These are phyloP conservation scores for Euphorbia schlechtendalii DNA, from an alignment of 441 rosid genomes.

Conservation along the genomic window DNA sequence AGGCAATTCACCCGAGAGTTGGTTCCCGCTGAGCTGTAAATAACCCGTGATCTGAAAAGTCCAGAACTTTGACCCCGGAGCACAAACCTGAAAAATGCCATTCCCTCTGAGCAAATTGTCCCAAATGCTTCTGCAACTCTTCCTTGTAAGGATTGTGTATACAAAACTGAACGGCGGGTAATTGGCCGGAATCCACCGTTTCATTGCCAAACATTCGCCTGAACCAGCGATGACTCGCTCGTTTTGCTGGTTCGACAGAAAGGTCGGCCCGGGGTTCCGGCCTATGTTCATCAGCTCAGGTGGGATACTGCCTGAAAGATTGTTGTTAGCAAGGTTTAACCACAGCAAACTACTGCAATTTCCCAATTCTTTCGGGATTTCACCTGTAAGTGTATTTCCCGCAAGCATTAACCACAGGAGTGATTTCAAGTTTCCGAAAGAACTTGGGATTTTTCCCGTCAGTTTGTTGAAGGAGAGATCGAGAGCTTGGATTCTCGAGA, in stretches of 20 bases:
- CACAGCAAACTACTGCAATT: slow-evolving; percentile 74
- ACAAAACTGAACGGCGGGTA: slow-evolving; percentile 79
- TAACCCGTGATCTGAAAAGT: slow-evolving; percentile 56
- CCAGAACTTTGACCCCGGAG: slow-evolving; percentile 30
- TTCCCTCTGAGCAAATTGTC: slow-evolving; percentile 54
- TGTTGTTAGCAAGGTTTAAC: slow-evolving; percentile 76
- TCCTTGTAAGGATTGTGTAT: slow-evolving; percentile 53
- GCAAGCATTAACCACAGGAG: slow-evolving; percentile 93
- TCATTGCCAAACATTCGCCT: slow-evolving; percentile 70
- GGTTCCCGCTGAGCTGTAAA: slow-evolving; percentile 65
- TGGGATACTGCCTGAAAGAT: slow-evolving; percentile 56
- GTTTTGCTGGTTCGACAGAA: slow-evolving; percentile 33
- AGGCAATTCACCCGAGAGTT: slow-evolving; percentile 61
- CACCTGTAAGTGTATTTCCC: slow-evolving; percentile 53
- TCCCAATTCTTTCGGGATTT: slow-evolving; percentile 65
- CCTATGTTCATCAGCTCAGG: slow-evolving; percentile 56
- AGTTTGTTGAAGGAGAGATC: slow-evolving; percentile 77
- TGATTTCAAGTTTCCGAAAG: slow-evolving; percentile 61
- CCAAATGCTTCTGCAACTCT: slow-evolving; percentile 76
- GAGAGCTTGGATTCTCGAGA: slow-evolving; percentile 54
- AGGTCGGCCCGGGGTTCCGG: slow-evolving; percentile 42
- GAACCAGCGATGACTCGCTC: slow-evolving; percentile 44
- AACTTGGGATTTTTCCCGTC: slow-evolving; percentile 53
- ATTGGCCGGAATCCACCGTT: slow-evolving; percentile 92
- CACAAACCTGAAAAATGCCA: slow-evolving; percentile 58